Conservation (phyloP, 768 basidiomycete species). For the Fomitopsis pulvina region DNA sequence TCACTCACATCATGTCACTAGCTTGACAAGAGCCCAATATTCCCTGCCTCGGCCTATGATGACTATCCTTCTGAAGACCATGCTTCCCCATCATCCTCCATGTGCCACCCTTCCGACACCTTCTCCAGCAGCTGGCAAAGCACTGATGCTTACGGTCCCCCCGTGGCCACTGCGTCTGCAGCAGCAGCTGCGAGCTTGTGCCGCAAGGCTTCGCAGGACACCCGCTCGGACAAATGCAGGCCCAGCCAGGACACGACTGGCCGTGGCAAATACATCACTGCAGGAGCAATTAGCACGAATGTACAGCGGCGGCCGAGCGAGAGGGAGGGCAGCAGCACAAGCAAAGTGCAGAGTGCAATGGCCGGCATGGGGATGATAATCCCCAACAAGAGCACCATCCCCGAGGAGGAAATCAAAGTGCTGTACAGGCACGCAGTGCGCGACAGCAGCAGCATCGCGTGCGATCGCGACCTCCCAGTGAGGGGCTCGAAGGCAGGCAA, state of each 20-base stretch:
- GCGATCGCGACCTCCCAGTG: slow-evolving; percentile 28
- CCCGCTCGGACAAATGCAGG: slow-evolving; percentile 25
- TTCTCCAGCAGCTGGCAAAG: slow-evolving; percentile 38
- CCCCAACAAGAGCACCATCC: slow-evolving; percentile 92
- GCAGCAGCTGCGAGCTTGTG: slow-evolving; percentile 26
- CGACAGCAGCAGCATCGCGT: slow-evolving; percentile 50
- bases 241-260: slow-evolving; percentile 32
- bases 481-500: slow-evolving; percentile 19
- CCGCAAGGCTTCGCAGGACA: slow-evolving; percentile 47
- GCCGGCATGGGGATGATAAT: slow-evolving; percentile 88
- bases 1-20: too few relatives aligned
- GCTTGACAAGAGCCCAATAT: too few relatives aligned
- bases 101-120: slow-evolving; percentile 39
- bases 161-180: too few relatives aligned
- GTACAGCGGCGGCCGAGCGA: slow-evolving; percentile 54
- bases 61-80: slow-evolving; percentile 68
- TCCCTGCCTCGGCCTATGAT: slow-evolving; percentile 58
- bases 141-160: slow-evolving; percentile 50
- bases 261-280: slow-evolving; percentile 28
- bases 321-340: slow-evolving; percentile 39
- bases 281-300: too few relatives aligned
- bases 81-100: slow-evolving; percentile 48
- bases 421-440: slow-evolving; percentile 74
- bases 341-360: slow-evolving; percentile 62
- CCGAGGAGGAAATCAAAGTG: slow-evolving; percentile 94